A percentile compares a stretch with the other conserved stretches of the same genome.
phyloP scores from a whole-genome alignment of 768 basidiomycete genomes.

The Terana coerulea region DNA sequence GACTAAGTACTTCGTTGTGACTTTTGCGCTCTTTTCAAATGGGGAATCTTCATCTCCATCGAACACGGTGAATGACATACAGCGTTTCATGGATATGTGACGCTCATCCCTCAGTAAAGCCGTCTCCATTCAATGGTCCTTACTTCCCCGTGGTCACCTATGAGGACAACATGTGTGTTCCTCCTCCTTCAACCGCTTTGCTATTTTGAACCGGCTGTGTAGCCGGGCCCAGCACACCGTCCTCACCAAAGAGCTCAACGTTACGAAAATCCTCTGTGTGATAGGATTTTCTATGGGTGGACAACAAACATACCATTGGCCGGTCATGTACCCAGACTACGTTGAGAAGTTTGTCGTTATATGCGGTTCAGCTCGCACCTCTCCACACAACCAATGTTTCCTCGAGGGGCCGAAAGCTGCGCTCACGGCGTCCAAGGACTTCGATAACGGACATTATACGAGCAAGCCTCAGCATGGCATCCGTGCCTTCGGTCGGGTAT shows the following conservation, averaged over 20 bases:
- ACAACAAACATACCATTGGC: constrained; percentile 55
- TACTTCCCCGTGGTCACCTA: constrained; percentile 56
- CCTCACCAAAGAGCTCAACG: constrained; percentile 41
- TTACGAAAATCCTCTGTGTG: constrained; percentile 42
- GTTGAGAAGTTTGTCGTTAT: constrained; percentile 36
- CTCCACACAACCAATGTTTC: constrained; percentile 54
- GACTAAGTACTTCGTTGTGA: constrained; percentile 49
- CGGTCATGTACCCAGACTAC: constrained; percentile 51
- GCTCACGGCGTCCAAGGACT: constrained; percentile 50
- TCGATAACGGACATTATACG: constrained; percentile 50
- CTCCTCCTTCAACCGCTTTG: neutral
- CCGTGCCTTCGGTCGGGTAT: constrained; percentile 53
- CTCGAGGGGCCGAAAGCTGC: constrained; percentile 58
- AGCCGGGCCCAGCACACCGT: constrained; percentile 56
- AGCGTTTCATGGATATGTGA: neutral
- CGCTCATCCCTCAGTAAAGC: constrained; percentile 28
- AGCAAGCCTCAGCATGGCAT: constrained; percentile 43
- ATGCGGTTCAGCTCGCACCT: constrained; percentile 54
- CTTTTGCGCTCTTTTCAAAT: constrained; percentile 54
- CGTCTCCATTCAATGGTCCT: constrained; percentile 52
- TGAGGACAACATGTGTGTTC: constrained; percentile 46
- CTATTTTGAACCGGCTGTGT: neutral
- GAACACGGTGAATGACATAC: constrained; percentile 42
- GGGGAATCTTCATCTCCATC: constrained; percentile 66
- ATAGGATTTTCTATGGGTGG: constrained; percentile 62